A percentile compares a stretch with the other conserved stretches of the same genome.
Conservation (phyloP, 2,329 filamentous ascomycete species). For the Pseudocercospora vitis region DNA sequence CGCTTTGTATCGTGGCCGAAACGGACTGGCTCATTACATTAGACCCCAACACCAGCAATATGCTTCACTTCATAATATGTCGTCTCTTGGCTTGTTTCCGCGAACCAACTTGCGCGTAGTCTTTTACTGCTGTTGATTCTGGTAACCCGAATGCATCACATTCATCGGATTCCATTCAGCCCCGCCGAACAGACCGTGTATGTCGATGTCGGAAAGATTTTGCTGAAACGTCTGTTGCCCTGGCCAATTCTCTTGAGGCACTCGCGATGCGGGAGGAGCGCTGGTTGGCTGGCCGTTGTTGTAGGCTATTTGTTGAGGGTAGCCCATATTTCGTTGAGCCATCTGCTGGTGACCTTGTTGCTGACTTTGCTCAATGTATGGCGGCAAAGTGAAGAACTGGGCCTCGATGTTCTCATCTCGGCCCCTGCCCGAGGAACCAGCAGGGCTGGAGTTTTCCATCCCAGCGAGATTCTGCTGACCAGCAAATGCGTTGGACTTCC, state of each 20-base stretch:
- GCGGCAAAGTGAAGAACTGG: constrained; percentile 69
- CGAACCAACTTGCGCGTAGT: not conserved
- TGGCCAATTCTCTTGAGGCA: constrained; percentile 19
- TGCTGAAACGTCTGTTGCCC: constrained; percentile 31
- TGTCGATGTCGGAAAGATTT: constrained; percentile 37
- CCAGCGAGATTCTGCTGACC: constrained; percentile 22
- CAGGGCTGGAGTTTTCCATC: constrained; percentile 15
- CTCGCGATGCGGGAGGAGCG: constrained; percentile 20
- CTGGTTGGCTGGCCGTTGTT: constrained; percentile 23
- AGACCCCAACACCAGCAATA: constrained; percentile 11
- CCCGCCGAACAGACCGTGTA: constrained; percentile 41
- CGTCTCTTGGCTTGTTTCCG: not conserved
- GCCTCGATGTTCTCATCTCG: constrained; percentile 65
- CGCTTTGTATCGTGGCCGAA: constrained; percentile 1
- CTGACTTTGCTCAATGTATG: constrained; percentile 63
- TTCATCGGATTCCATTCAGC: constrained; percentile 40
- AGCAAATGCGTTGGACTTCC: constrained; percentile 24
- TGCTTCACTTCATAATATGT: not conserved
- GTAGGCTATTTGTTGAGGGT: constrained; percentile 23
- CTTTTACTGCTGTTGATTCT: constrained; percentile 20
- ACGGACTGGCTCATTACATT: not conserved
- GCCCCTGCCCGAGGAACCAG: constrained; percentile 20
- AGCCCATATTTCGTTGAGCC: constrained; percentile 22
- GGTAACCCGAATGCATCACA: constrained; percentile 26
- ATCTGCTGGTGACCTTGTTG: constrained; percentile 29